phyloP scores from a whole-genome alignment of 495 filamentous ascomycete genomes.

The Talaromyces trachyspermus region DNA sequence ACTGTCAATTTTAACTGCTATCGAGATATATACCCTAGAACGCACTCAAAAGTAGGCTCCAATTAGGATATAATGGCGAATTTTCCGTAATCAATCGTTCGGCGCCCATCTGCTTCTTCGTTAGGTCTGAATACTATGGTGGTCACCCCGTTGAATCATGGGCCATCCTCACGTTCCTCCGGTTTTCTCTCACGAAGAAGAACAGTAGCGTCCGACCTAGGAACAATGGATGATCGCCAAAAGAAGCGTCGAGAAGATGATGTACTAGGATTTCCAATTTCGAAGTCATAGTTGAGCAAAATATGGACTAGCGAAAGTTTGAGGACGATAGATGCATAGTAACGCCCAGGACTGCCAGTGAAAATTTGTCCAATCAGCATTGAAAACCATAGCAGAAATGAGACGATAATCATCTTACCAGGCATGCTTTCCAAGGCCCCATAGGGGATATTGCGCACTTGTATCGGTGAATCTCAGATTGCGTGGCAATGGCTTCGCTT shows the following conservation, averaged over 20 bases:
- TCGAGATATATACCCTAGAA: too few relatives aligned
- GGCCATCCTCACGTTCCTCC: too few relatives aligned
- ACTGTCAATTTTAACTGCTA: too few relatives aligned
- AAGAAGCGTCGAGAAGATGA: neutral
- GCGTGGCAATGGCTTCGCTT: too few relatives aligned
- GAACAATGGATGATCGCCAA: constrained; percentile 9
- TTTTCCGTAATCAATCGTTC: too few relatives aligned
- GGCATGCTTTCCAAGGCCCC: constrained; percentile 6
- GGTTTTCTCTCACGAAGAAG: neutral
- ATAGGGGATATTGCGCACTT: constrained; percentile 5
- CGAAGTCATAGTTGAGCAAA: constrained; percentile 10
- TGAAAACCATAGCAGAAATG: too few relatives aligned
- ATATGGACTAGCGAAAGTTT: constrained; percentile 11
- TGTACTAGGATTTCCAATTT: neutral
- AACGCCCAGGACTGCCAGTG: constrained; percentile 7
- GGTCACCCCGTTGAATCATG: too few relatives aligned
- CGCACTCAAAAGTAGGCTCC: too few relatives aligned
- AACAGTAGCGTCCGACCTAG: constrained; percentile 15
- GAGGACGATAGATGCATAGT: constrained; percentile 10
- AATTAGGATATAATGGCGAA: too few relatives aligned
- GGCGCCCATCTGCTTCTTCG: too few relatives aligned
- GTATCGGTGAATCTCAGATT: constrained; percentile 8
- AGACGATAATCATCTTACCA: constrained; percentile 2
- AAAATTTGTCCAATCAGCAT: neutral
- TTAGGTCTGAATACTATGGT: too few relatives aligned